Percentiles rank a stretch among this genome's conserved stretches.
Evolutionary conservation across 352 stramenopile genomes (phyloP).

Genomic region (Globisporangium viniferum): DNA sequence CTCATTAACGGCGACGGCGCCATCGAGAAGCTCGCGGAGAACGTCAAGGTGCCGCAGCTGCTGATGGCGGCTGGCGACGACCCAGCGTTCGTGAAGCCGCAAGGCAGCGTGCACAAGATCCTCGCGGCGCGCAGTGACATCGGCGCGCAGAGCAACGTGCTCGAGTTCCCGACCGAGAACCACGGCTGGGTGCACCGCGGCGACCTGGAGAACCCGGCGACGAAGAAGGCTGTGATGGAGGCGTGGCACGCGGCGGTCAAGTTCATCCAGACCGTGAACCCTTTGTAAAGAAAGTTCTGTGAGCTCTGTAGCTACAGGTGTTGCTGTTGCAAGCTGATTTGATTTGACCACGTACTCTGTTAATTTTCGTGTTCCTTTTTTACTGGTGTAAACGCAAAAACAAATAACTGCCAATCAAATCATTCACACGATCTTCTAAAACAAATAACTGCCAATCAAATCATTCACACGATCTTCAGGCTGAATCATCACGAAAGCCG

Average conservation of each 20-base stretch:
- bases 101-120: slow-evolving; percentile 75
- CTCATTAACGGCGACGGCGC: slow-evolving; percentile 65
- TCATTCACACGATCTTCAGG: too few relatives aligned
- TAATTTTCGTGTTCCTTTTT: slow-evolving; percentile 3
- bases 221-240: slow-evolving; percentile 60
- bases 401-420: background rate
- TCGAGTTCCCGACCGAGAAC: slow-evolving; percentile 66
- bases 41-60: slow-evolving; percentile 73
- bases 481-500: too few relatives aligned
- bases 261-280: slow-evolving; percentile 57
- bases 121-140: slow-evolving; percentile 50
- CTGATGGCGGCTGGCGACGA: slow-evolving; percentile 69
- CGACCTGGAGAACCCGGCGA: slow-evolving; percentile 65
- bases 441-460: background rate
- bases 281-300: slow-evolving; percentile 20
- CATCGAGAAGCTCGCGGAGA: slow-evolving; percentile 65
- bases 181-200: slow-evolving; percentile 85
- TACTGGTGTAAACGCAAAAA: background rate
- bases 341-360: background rate
- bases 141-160: slow-evolving; percentile 47
- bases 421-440: background rate
- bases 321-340: background rate
- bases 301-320: background rate
- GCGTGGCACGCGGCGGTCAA: slow-evolving; percentile 57
- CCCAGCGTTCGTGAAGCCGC: slow-evolving; percentile 58